Percentiles rank a stretch among this genome's conserved stretches.
phyloP scores from a whole-genome alignment of 257 asterid species.

The Handroanthus guayacan region DNA sequence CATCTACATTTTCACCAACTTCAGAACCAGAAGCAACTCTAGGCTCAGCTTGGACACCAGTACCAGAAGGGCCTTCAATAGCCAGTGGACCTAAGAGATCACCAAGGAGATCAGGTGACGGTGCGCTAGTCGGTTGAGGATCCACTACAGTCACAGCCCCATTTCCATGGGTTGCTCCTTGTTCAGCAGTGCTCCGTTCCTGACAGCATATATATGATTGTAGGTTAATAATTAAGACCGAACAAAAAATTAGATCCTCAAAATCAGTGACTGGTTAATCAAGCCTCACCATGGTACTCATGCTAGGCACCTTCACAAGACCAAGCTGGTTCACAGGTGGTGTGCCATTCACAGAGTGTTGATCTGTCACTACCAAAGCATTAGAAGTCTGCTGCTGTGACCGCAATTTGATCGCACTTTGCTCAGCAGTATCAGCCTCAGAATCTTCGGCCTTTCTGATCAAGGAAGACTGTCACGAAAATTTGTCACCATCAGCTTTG shows the following conservation, averaged over 20 bases:
- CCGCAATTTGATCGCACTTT: slow-evolving; percentile 80
- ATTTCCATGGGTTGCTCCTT: slow-evolving; percentile 55
- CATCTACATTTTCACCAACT: slow-evolving; percentile 50
- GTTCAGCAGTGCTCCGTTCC: slow-evolving; percentile 55
- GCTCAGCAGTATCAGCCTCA: slow-evolving; percentile 90
- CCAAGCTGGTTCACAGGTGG: slow-evolving; percentile 64
- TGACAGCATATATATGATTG: slow-evolving; percentile 36
- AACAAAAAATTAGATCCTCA: slow-evolving; percentile 9
- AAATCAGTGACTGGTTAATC: slow-evolving; percentile 8
- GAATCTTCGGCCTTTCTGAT: slow-evolving; percentile 76
- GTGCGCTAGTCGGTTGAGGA: slow-evolving; percentile 61
- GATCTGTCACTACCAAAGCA: slow-evolving; percentile 81
- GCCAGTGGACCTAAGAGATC: slow-evolving; percentile 75
- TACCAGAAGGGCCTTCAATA: slow-evolving; percentile 63
- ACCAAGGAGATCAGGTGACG: slow-evolving; percentile 75
- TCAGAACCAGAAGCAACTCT: slow-evolving; percentile 43
- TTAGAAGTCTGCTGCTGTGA: slow-evolving; percentile 78
- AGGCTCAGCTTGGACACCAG: slow-evolving; percentile 48
- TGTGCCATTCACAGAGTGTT: slow-evolving; percentile 66
- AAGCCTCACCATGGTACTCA: slow-evolving; percentile 57
- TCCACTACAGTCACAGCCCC: slow-evolving; percentile 71
- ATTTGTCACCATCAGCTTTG: slow-evolving; percentile 28
- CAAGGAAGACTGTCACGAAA: slow-evolving; percentile 62
- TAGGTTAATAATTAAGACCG: slow-evolving; percentile 30
- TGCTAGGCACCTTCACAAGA: slow-evolving; percentile 68